Base-by-base conservation (phyloP, 148 eudicot species). In the Vaccinium macrocarpon region DNA sequence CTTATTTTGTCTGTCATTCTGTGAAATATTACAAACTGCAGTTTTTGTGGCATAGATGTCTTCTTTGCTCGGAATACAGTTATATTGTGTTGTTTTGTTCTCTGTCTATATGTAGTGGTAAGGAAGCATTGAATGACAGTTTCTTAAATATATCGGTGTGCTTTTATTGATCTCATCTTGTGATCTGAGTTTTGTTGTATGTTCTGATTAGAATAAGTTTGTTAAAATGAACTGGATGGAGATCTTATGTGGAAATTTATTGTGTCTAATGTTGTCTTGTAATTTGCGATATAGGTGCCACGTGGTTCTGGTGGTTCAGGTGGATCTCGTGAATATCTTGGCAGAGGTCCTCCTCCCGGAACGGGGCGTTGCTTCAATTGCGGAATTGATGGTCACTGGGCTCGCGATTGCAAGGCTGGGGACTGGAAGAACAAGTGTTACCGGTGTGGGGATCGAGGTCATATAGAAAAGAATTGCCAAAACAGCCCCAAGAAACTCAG, bases 371-470 rank as follows among this genome's bases (percentile, higher is more conserved):
- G 98, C 88, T 95, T 95, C 83, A 95, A 95, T 85, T 95, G 98
- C 92, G 98, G 98, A 80, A 77, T 95, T 90, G 98, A 95, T 86
- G 98, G 98, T 21, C 98, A 95, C 76, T 95, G 98, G 98, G 98
- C 98, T 83, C 88, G 98, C 78, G 98, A 94, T 84, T 95, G 97
- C 90, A 91, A 94, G 88, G 95, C 97, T 81, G 97, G 98, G 77
- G 95, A 93, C 89, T 93, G 95, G 95, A 93, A 93, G 89, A 93
- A 93, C 88, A 93, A 93, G 86, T 93, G 95, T 68, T 93, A 93
- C 81, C 94, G 95, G 56, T 93, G 95, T 86, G 94, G 95, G 25
- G 95, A 93, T 49, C 92, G 92, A 29, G 95, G 95, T n/a, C 95
- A 91, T 85, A 89, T 93, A 56, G 95, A 93, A 82, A 90, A 90